Base-by-base conservation (phyloP, 495 filamentous ascomycete genomes). In the Tuber microsphaerosporum region DNA sequence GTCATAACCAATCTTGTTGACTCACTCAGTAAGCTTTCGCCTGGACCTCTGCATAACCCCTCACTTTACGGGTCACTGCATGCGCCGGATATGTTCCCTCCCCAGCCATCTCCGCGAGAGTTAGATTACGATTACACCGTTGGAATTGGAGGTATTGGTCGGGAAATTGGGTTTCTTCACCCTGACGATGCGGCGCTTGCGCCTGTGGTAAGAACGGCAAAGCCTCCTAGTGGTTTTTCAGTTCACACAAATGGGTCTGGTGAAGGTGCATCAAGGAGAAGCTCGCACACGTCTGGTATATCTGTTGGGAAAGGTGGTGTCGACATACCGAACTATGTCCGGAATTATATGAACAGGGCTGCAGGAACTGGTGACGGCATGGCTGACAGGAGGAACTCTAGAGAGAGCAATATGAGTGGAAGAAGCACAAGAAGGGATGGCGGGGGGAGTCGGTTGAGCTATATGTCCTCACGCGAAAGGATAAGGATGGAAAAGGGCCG, bases 1-100 rank as follows among this genome's bases (percentile, higher is more conserved):
- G 92, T 99, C 71, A 98, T 99, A 76, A 94, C 92, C 71, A 93
- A 92, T 56, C 87, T 99, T 72, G 97, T 99, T 83, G 94, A 93
- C 72, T 95, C 94, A 6, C 88, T 99, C 26, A 93, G 93, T 31
- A 89, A 91, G 82, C 96, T 98, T 77, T 79, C 76, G 22, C 80
- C 80, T 45, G 73, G 75, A 42, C 81, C 82, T 42, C 81, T 82
- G 14, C 80, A 82, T 42, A 83, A 81, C 61, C 79, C 81, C 7
- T 75, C 71, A 22, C 70, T 83, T 16, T 83, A 83, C 56, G 83
- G 82, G 17, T 78, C 81, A 9, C 80, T 83, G 39, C 71, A 80
- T 46, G 71, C 78, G 75, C 84, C 86, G 4, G 85, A 86, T 43
- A 86, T 84, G 72, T 82, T 86, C 69, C 87, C 87, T 46, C 82